Evolutionary conservation across 2,329 filamentous ascomycete genomes (phyloP), one percentile per base, ranked within the genome.

Genomic region (Orbilia javanica): DNA sequence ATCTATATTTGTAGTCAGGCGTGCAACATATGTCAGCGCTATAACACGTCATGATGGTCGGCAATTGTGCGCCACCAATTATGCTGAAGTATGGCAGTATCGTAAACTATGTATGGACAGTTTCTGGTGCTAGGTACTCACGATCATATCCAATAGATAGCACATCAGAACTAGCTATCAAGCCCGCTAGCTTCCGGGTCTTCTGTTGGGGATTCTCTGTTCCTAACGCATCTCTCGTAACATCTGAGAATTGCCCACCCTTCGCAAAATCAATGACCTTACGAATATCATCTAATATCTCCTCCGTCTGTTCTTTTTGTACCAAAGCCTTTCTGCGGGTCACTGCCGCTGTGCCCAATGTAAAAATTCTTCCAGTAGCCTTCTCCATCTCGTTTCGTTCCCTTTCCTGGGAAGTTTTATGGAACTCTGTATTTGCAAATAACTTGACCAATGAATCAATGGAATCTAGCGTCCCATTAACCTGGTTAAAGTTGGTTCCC

Each of bases 311-410:
- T 1, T 15, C 25, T 69, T 10, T 22, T 10, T n/a, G 2, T 1
- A 71, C 29, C n/a, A 1, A 29, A 1, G 29, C 29, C 11, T 53
- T 29, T 31, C 25, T 10, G 8, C 67, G 36, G 0, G 67, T 71
- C 1, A 53, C 22, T 0, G 67, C 53, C 2, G 55, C 53, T 18
- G 55, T 31, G 15, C 42, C 42, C 8, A 71, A 31, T 1, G 3
- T 20, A 8, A 50, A 27, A 1, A 72, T 25, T 20, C 55, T 72
- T 3, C 68, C 60, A 6, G 48, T 55, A 7, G 57, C 55, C 13
- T 44, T 72, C 20, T 64, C 68, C 8, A 65, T 10, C 18, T 64
- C 60, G 22, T 72, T 34, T 20, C 25, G 27, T 7, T 64, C 34
- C 1, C 25, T 46, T 10, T 64, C 48, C 22, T 62, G 50, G 18